Percentiles rank a stretch among this genome's conserved stretches.
These are phyloP conservation scores for Ambrosiella cleistominuta DNA, from an alignment of 2,329 filamentous ascomycete genomes.

Conservation along the genomic window DNA sequence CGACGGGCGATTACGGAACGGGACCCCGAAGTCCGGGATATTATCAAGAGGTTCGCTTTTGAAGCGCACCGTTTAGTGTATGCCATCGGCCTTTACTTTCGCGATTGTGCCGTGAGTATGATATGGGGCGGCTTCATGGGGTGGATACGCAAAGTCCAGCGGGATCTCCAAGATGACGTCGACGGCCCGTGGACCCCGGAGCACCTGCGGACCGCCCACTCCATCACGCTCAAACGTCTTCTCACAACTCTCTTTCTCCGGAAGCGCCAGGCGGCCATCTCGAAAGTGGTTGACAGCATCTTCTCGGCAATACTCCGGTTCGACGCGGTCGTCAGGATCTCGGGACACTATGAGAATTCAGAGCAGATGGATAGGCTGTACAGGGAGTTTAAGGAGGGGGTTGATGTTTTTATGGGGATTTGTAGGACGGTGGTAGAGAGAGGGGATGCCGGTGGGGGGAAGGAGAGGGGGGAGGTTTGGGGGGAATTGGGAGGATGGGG, in stretches of 20 bases:
- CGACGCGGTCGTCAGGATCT: slow-evolving; percentile 32
- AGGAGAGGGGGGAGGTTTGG: slow-evolving; percentile 20
- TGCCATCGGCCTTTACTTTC: slow-evolving; percentile 57
- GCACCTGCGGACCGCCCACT: slow-evolving; percentile 50
- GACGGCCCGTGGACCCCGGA: slow-evolving; percentile 35
- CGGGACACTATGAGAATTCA: slow-evolving; percentile 19
- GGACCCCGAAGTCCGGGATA: background rate
- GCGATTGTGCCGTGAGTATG: slow-evolving; percentile 56
- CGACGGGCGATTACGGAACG: slow-evolving; percentile 32
- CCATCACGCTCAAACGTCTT: slow-evolving; percentile 56
- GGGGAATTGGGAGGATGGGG: slow-evolving; percentile 22
- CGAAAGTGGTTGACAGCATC: slow-evolving; percentile 58
- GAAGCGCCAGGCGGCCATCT: slow-evolving; percentile 55
- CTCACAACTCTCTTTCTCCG: slow-evolving; percentile 56
- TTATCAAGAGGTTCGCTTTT: slow-evolving; percentile 40
- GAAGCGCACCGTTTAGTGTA: slow-evolving; percentile 69
- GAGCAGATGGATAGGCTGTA: slow-evolving; percentile 34
- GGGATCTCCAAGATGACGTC: slow-evolving; percentile 26
- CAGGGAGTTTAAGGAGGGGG: slow-evolving; percentile 48
- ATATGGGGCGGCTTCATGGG: slow-evolving; percentile 56
- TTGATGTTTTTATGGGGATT: slow-evolving; percentile 56
- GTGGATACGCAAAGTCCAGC: slow-evolving; percentile 47
- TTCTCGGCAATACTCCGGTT: slow-evolving; percentile 58
- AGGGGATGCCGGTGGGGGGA: slow-evolving; percentile 27
- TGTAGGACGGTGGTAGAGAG: slow-evolving; percentile 52